Percentiles rank a stretch among this genome's conserved stretches.
Conservation (phyloP, 768 basidiomycete genomes). For the Suillus brevipes region DNA sequence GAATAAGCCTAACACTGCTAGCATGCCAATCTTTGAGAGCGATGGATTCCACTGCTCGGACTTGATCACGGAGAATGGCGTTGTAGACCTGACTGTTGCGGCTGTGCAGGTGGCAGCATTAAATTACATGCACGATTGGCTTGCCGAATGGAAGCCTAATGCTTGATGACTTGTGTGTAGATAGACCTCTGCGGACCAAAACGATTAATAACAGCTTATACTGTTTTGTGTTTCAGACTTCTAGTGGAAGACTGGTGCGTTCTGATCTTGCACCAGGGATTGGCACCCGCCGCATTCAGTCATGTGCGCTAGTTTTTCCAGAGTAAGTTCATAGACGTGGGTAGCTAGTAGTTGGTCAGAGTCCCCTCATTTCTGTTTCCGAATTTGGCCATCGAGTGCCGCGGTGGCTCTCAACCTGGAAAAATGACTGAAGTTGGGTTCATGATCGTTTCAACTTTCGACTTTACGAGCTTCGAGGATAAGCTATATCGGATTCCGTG, state of each 20-base stretch:
- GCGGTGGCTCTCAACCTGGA: not conserved
- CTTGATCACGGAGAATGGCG: constrained; percentile 40
- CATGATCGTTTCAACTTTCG: not conserved
- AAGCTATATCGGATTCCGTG: not conserved
- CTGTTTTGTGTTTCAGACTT: not conserved
- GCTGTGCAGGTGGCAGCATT: constrained; percentile 57
- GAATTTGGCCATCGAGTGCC: not conserved
- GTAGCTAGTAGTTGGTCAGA: not conserved
- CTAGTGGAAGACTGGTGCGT: not conserved
- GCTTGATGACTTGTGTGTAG: not conserved
- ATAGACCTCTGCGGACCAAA: not conserved
- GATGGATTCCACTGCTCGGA: constrained; percentile 77
- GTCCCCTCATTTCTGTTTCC: not conserved
- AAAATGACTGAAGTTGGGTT: not conserved
- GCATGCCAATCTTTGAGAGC: constrained; percentile 58
- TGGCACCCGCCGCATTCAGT: not conserved
- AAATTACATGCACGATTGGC: constrained; percentile 55
- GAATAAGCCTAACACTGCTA: constrained; percentile 44
- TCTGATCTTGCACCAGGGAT: not conserved
- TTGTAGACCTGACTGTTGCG: constrained; percentile 49
- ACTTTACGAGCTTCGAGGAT: not conserved
- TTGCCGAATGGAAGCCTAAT: constrained; percentile 38
- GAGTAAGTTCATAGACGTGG: not conserved
- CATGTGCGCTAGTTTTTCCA: not conserved
- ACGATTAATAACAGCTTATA: not conserved